These are phyloP conservation scores for Trifolium subterraneum DNA, from an alignment of 306 rosid genomes.

Conservation along the genomic window DNA sequence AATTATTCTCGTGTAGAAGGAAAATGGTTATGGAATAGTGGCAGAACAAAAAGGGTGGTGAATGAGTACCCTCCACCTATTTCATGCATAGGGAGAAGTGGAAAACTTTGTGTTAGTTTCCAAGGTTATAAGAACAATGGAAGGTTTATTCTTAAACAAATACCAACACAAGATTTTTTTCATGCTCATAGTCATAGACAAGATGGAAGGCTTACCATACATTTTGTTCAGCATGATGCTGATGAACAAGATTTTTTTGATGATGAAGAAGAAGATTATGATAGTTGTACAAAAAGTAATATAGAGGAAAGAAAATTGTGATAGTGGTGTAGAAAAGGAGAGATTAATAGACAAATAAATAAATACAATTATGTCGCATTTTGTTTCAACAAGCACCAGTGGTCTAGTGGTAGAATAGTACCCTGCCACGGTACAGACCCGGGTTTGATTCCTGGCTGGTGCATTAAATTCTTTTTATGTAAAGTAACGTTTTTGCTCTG, in stretches of 20 bases:
- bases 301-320: background rate
- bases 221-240: conserved; percentile 57
- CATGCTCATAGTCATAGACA: conserved; percentile 82
- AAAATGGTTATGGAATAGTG: conserved; percentile 34
- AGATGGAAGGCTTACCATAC: conserved; percentile 76
- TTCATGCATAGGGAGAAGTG: conserved; percentile 69
- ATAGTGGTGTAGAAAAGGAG: background rate
- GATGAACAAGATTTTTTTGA: conserved; percentile 41
- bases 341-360: too few relatives aligned
- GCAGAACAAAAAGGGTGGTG: conserved; percentile 40
- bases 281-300: background rate
- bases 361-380: background rate
- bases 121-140: conserved; percentile 69
- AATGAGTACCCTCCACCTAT: conserved; percentile 83
- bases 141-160: conserved; percentile 73
- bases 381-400: conserved; percentile 42
- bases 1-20: conserved; percentile 7
- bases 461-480: too few relatives aligned
- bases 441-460: conserved; percentile 66
- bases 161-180: conserved; percentile 65
- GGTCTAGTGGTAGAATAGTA: conserved; percentile 68
- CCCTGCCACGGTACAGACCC: conserved; percentile 65
- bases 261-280: background rate
- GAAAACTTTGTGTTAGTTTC: conserved; percentile 79
- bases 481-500: too few relatives aligned